Percentiles rank a stretch among this genome's conserved stretches.
These are phyloP conservation scores for Phaseolus lunatus DNA, from an alignment of 306 rosid species.

Conservation along the genomic window DNA sequence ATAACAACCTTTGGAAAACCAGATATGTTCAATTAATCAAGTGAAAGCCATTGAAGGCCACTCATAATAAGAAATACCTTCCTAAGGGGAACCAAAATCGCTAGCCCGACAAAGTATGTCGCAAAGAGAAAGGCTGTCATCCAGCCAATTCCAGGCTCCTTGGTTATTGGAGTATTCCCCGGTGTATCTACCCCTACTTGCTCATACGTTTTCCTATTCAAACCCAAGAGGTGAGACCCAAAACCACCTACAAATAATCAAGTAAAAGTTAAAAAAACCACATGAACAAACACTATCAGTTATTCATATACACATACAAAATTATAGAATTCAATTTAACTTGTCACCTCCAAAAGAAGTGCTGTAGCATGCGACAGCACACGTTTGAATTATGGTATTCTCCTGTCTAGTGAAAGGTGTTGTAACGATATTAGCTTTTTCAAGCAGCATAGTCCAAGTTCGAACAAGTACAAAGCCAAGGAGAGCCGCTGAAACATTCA, in stretches of 20 bases:
- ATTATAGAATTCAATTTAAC: background rate
- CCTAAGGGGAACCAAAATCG: constrained; percentile 84
- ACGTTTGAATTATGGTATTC: constrained; percentile 87
- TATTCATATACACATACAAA: background rate
- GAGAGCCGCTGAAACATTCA: constrained; percentile 94
- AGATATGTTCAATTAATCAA: constrained; percentile 15
- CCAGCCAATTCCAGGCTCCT: constrained; percentile 91
- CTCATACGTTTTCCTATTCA: constrained; percentile 73
- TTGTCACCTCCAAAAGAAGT: constrained; percentile 74
- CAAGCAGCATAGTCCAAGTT: constrained; percentile 75
- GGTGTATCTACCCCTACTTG: constrained; percentile 71
- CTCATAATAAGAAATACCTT: constrained; percentile 58
- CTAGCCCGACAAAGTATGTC: constrained; percentile 82
- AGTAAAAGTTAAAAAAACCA: constrained; percentile 8
- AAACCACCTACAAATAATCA: constrained; percentile 73
- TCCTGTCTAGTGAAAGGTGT: constrained; percentile 88
- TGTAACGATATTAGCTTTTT: constrained; percentile 74
- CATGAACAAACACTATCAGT: background rate
- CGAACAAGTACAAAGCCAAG: constrained; percentile 78
- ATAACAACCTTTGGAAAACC: constrained; percentile 4
- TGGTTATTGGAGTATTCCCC: constrained; percentile 79
- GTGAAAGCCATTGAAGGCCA: constrained; percentile 32
- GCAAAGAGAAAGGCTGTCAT: constrained; percentile 88
- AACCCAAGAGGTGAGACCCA: constrained; percentile 83
- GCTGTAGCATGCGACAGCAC: constrained; percentile 94